Base-by-base conservation (phyloP, 495 filamentous ascomycete species). In the Lophium mytilinum region DNA sequence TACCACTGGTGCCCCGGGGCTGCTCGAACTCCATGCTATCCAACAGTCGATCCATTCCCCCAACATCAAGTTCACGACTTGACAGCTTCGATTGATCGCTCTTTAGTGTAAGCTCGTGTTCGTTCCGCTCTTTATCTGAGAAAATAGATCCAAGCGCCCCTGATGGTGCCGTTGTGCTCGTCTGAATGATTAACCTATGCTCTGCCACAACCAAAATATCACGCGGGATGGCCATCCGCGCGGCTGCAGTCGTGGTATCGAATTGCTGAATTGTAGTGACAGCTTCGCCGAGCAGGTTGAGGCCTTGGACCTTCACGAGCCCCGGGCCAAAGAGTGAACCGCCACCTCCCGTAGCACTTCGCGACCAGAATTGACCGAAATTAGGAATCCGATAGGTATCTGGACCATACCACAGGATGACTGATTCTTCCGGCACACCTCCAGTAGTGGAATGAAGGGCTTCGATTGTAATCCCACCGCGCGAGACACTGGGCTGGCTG, bases 381-480 rank as follows among this genome's bases (percentile, higher is more conserved):
- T 66, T 68, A 1, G 71, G 52, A 12, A 76, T 70, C 15, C 57
- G 57, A 50, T 68, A 70, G 42, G 71, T 61, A 12, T 64, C 68
- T 17, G 60, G 50, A 55, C 63, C 67, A 50, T 71, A 72, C 70
- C 72, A 74, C 17, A 76, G 56, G 17, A 75, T 37, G 10, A 75
- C 59, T 6, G 66, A 68, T 43, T 75, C 73, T 53, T 73, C 70
- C 9, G 52, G 30, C 34, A 58, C 58, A 11, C 19, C 57, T n/a
- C 64, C 64, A 47, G 37, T 46, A 3, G 63, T 40, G 8, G 52
- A 52, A 19, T 45, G 62, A 21, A 56, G 56, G 9, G 52, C 52
- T 14, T 58, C 41, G 11, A 95, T 79, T 1, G 79, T 78, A 33
- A 95, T 83, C 21, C 85, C 82, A 24, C 90, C 90, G 65, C 77